Evolutionary conservation across 345 rosid genomes (phyloP), one percentile per base, ranked within the genome.

Genomic region (Durio zibethinus): DNA sequence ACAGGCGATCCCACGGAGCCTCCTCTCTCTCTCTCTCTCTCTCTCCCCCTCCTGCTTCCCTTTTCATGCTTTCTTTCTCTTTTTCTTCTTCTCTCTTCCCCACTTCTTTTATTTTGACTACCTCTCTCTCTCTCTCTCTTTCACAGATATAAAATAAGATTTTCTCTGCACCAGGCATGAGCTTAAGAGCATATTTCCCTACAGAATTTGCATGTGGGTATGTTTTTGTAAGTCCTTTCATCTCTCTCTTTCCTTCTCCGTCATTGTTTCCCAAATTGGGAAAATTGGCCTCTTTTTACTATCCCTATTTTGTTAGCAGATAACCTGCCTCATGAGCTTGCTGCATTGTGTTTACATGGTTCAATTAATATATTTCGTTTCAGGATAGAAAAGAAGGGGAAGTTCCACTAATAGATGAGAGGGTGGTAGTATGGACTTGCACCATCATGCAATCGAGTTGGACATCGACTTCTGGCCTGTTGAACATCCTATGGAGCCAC

Each of bases 401-500:
- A 71, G 74, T 69, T 36, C 20, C 69, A 31, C 7, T 68, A 27
- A 57, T 75, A 69, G 82, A 75, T 60, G 88, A 83, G 72, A 77
- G 15, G 74, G 72, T 31, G 66, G 54, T 47, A 87, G 43, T 53
- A 87, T 82, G 85, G 88, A 82, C 31, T 38, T 77, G 54, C 80
- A 79, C 20, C 76, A 72, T 50, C 65, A 70, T 59, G 82, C 60
- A 40, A 82, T 77, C 9, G 90, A 85, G 15, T 33, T 82, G 10
- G 91, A 92, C 48, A 77, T 82, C 2, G 93, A 91, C 21, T 89
- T 94, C 82, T 89, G 91, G 90, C 98, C 98, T 4, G 87, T 94
- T 64, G 94, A 91, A 36, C 98, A 94, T 62, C 98, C 97, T 29
- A 33, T 87, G 81, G 98, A 94, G 86, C 98, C 98, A 5, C 86